These are phyloP conservation scores for Starmerella sirachaensis DNA, from an alignment of 805 yeast genomes.

Conservation along the genomic window DNA sequence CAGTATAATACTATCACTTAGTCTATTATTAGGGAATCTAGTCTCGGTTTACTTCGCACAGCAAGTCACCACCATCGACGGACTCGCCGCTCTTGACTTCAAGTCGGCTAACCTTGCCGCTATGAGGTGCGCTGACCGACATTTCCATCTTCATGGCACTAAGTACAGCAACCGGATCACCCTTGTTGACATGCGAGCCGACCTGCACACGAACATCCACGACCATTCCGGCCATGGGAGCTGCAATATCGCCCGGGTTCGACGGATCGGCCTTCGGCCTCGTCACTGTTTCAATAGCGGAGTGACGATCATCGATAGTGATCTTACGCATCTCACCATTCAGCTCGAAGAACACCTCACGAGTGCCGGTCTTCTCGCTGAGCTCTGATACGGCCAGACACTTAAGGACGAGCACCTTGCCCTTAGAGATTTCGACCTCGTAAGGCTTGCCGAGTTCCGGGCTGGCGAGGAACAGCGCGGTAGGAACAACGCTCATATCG, in stretches of 20 bases:
- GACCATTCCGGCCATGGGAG: slow-evolving; percentile 99
- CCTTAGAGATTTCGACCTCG: slow-evolving; percentile 80
- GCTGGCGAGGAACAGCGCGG: slow-evolving; percentile 78
- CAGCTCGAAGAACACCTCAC: slow-evolving; percentile 95
- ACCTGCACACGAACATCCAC: slow-evolving; percentile 86
- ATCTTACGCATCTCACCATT: slow-evolving; percentile 98
- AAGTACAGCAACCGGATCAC: slow-evolving; percentile 84
- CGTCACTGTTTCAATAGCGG: slow-evolving; percentile 71
- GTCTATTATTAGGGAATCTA: slow-evolving; percentile 6
- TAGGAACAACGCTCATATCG: slow-evolving; percentile 88
- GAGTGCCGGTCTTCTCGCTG: slow-evolving; percentile 68
- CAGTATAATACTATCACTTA: background rate
- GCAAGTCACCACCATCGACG: slow-evolving; percentile 86
- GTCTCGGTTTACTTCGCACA: slow-evolving; percentile 42
- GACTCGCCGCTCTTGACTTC: slow-evolving; percentile 81
- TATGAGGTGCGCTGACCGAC: slow-evolving; percentile 86
- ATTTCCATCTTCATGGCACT: slow-evolving; percentile 99
- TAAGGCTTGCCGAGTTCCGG: slow-evolving; percentile 82
- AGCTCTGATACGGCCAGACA: slow-evolving; percentile 88
- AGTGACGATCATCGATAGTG: slow-evolving; percentile 75
- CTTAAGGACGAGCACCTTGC: slow-evolving; percentile 85
- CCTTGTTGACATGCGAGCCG: slow-evolving; percentile 86
- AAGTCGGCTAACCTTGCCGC: slow-evolving; percentile 72
- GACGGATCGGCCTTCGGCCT: slow-evolving; percentile 84
- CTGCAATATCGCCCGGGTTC: slow-evolving; percentile 86